Evolutionary conservation across 2,329 filamentous ascomycete species (phyloP), one percentile per base, ranked within the genome.

Genomic region (Xylaria sp.): DNA sequence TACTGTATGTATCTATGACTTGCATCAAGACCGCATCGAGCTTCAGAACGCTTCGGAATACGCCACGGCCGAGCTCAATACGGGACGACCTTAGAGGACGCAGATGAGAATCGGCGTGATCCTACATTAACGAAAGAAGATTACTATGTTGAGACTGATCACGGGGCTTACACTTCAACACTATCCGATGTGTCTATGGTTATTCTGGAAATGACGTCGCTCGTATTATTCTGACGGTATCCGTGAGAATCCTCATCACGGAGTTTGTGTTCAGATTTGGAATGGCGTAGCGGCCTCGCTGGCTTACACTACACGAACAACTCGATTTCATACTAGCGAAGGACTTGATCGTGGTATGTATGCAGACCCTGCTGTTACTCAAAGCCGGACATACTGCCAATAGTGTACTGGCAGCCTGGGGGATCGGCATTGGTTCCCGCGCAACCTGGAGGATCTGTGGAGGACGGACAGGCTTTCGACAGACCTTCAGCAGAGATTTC

Each of bases 341-440:
- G 17, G 11, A 28, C 38, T 45, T 57, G 28, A 12, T 3, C 38
- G 52, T 53, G 35, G 61, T 43, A n/a, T n/a, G n/a, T 15, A 28
- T 51, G 40, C 23, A 64, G 43, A 42, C 38, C 15, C 14, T 42
- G 40, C 40, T 17, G 49, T 57, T 35, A 53, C 7, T 35, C 52
- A 28, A n/a, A 11, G 55, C 15, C 50, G 43, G 49, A 52, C 25
- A 12, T 42, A 21, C 8, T 58, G 43, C 53, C 50, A 38, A 51
- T 63, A 51, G 35, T 23, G 56, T 56, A 51, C 5, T 31, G n/a
- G n/a, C n/a, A n/a, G n/a, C n/a, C n/a, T n/a, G 40, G 53, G 52
- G n/a, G 63, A 63, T 65, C 56, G 52, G 60, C 56, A 55, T 53
- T 47, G 57, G 49, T 60, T 28, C 37, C 40, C 49, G 45, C 28